Conservation (phyloP, 352 stramenopile species). For the Pythium apleroticum region DNA sequence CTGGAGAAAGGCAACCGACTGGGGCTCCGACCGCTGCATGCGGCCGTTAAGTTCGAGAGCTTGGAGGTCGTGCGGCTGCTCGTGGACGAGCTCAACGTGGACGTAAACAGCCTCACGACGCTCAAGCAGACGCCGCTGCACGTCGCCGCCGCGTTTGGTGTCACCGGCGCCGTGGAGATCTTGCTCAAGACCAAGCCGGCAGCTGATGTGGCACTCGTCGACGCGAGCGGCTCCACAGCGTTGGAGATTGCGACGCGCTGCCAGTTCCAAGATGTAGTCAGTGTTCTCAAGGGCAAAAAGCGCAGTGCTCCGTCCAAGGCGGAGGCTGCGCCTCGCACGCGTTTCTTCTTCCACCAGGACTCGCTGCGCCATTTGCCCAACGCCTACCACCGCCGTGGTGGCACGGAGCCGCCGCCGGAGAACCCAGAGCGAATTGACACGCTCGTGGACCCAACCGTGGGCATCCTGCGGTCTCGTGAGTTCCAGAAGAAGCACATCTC, state of each 20-base stretch:
- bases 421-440: slow-evolving; percentile 88
- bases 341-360: slow-evolving; percentile 79
- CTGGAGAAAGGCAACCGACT: slow-evolving; percentile 66
- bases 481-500: slow-evolving; percentile 59
- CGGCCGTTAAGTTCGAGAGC: slow-evolving; percentile 67
- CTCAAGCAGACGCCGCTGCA: slow-evolving; percentile 68
- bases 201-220: slow-evolving; percentile 34
- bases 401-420: slow-evolving; percentile 83
- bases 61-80: slow-evolving; percentile 27
- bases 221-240: slow-evolving; percentile 53
- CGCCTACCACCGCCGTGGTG: slow-evolving; percentile 58
- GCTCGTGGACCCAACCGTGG: slow-evolving; percentile 71
- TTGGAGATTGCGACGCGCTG: slow-evolving; percentile 46
- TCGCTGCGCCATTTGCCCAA: slow-evolving; percentile 78
- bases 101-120: slow-evolving; percentile 46
- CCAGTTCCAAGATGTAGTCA: slow-evolving; percentile 36
- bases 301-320: background rate
- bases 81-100: slow-evolving; percentile 41
- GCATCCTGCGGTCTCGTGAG: slow-evolving; percentile 67
- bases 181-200: slow-evolving; percentile 38
- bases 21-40: slow-evolving; percentile 60
- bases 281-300: slow-evolving; percentile 28
- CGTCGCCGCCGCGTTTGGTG: slow-evolving; percentile 53
- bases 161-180: slow-evolving; percentile 43
- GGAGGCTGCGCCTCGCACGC: slow-evolving; percentile 28